Conservation (phyloP, 2,329 filamentous ascomycete genomes). For the Chaetoscypha palmicola region DNA sequence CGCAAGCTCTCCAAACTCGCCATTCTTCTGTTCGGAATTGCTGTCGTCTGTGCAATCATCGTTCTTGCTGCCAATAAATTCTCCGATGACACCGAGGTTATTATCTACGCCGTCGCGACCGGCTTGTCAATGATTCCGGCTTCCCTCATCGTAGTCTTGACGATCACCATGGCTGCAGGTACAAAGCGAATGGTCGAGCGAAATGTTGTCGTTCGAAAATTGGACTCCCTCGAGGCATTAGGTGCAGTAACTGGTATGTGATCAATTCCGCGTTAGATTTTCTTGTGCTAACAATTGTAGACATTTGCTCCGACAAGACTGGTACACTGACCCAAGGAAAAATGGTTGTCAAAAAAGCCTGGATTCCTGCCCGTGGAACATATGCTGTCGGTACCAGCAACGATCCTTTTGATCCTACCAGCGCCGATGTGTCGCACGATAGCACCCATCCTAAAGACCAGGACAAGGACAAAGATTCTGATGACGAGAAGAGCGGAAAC, state of each 20-base stretch:
- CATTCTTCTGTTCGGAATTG: conserved; percentile 54
- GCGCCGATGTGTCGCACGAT: conserved; percentile 36
- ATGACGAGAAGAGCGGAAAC: not conserved
- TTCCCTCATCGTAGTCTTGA: conserved; percentile 57
- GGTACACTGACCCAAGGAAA: conserved; percentile 55
- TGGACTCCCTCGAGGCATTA: conserved; percentile 48
- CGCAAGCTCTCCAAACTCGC: conserved; percentile 59
- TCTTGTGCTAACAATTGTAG: conserved; percentile 29
- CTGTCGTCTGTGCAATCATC: conserved; percentile 58
- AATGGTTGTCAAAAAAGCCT: conserved; percentile 44
- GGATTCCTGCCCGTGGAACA: conserved; percentile 45
- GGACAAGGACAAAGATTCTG: conserved; percentile 8
- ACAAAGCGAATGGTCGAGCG: conserved; percentile 51
- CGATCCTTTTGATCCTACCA: conserved; percentile 44
- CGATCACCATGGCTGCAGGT: conserved; percentile 59
- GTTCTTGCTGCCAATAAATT: conserved; percentile 55
- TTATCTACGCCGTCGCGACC: conserved; percentile 56
- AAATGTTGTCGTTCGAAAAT: conserved; percentile 50
- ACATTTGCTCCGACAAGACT: conserved; percentile 70
- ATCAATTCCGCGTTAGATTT: conserved; percentile 40
- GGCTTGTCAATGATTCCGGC: conserved; percentile 56
- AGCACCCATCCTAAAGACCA: conserved; percentile 26
- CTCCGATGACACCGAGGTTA: conserved; percentile 44
- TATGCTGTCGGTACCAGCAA: conserved; percentile 44
- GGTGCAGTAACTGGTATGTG: conserved; percentile 51